phyloP scores from a whole-genome alignment of 148 eudicot species.

The Camellia sinensis region DNA sequence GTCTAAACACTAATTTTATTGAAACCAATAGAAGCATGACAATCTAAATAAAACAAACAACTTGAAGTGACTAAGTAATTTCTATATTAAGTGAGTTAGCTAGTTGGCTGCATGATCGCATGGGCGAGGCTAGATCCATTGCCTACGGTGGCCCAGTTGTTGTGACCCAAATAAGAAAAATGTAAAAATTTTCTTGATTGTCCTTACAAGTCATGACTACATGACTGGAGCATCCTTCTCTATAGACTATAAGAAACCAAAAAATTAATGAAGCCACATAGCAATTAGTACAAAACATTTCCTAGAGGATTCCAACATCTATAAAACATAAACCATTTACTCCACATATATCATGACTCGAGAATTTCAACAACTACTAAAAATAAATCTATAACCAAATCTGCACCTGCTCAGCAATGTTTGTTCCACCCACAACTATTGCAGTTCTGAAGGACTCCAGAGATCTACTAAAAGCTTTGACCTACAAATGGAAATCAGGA shows the following conservation, averaged over 20 bases:
- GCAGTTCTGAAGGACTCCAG: slow-evolving; percentile 51
- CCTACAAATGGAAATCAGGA: slow-evolving; percentile 26
- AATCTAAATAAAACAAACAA: neutral
- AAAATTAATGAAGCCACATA: neutral
- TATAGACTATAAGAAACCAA: neutral
- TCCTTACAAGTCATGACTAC: neutral
- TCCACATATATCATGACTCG: neutral
- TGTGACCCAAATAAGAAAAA: neutral
- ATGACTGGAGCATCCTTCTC: neutral
- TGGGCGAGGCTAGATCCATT: too few relatives aligned
- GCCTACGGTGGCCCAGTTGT: too few relatives aligned
- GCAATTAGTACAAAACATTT: neutral
- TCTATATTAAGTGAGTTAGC: neutral
- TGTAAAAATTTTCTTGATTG: neutral
- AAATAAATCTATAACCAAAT: neutral
- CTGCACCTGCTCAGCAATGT: slow-evolving; percentile 54
- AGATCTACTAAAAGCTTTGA: slow-evolving; percentile 51
- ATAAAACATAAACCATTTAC: neutral
- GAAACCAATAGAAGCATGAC: neutral
- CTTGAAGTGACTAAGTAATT: neutral
- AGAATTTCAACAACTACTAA: slow-evolving; percentile 4
- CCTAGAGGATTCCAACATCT: neutral
- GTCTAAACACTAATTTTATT: neutral
- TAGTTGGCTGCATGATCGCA: too few relatives aligned
- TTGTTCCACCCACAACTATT: slow-evolving; percentile 58